These are phyloP conservation scores for Podaxis sp. DNA, from an alignment of 768 basidiomycete species.

Conservation along the genomic window DNA sequence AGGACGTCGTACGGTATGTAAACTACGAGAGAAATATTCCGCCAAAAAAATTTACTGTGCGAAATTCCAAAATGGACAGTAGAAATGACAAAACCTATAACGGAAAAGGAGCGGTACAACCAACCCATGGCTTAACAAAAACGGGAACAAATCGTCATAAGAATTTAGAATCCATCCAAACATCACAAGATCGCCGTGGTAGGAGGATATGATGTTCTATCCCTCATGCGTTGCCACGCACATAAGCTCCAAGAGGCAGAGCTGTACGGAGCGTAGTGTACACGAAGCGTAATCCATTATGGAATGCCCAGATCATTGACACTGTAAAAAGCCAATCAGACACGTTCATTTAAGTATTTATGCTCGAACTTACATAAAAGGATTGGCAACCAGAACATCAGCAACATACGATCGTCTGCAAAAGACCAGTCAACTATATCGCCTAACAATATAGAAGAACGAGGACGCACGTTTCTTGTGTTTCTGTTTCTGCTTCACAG, in stretches of 20 bases:
- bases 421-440: slow-evolving; percentile 10
- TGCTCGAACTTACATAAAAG: slow-evolving; percentile 56
- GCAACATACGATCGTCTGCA: slow-evolving; percentile 79
- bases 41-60: neutral
- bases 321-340: slow-evolving; percentile 29
- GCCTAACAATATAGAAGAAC: neutral
- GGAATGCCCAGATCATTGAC: slow-evolving; percentile 58
- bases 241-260: slow-evolving; percentile 38
- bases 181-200: neutral
- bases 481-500: slow-evolving; percentile 23
- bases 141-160: neutral
- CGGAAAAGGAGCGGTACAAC: neutral
- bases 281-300: slow-evolving; percentile 48
- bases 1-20: neutral
- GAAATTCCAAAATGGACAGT: neutral
- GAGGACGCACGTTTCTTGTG: slow-evolving; percentile 64
- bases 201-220: slow-evolving; percentile 4
- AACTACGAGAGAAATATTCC: neutral
- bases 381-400: slow-evolving; percentile 85
- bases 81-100: neutral
- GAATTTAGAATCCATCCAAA: slow-evolving; percentile 2
- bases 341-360: neutral
- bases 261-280: slow-evolving; percentile 45
- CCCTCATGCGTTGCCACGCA: slow-evolving; percentile 29
- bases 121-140: neutral